Evolutionary conservation across 1,139 yeast species (phyloP).

Genomic region (Hansenula lynferdii): DNA sequence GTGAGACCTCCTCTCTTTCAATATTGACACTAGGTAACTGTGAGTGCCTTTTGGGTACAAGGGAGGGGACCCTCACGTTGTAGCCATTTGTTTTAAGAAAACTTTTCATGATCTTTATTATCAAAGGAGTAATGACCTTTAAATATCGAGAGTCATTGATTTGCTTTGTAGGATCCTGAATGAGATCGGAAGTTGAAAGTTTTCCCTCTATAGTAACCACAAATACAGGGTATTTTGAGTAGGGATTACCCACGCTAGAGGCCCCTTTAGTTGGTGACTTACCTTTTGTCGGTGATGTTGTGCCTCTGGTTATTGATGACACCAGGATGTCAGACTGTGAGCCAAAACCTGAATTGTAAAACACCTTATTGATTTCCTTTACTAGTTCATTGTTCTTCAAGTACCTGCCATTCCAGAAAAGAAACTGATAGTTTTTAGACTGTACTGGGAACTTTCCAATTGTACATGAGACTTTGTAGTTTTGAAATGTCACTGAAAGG

Average conservation of each 20-base stretch:
- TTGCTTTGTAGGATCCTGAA: conserved; percentile 39
- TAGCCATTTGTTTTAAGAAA: conserved; percentile 28
- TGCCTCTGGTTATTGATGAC: conserved; percentile 11
- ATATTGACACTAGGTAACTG: too few relatives aligned
- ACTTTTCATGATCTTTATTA: conserved; percentile 26
- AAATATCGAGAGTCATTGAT: conserved; percentile 25
- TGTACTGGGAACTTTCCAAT: conserved; percentile 28
- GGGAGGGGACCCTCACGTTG: too few relatives aligned
- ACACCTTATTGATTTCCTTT: conserved; percentile 27
- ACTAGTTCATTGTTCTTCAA: conserved; percentile 22
- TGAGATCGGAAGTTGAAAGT: conserved; percentile 29
- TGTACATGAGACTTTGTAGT: conserved; percentile 26
- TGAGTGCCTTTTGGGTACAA: too few relatives aligned
- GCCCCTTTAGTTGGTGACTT: conserved; percentile 12
- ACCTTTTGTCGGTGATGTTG: conserved; percentile 19
- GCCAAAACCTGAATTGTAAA: conserved; percentile 25
- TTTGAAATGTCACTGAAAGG: conserved; percentile 23
- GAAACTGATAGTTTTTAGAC: conserved; percentile 38
- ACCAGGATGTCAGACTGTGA: conserved; percentile 8
- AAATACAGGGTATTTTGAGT: conserved; percentile 32
- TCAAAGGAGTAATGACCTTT: conserved; percentile 27
- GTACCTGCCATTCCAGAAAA: conserved; percentile 41
- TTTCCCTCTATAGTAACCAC: conserved; percentile 33
- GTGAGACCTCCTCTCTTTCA: too few relatives aligned
- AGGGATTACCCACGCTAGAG: conserved; percentile 26